These are phyloP conservation scores for Nannochloropsis gaditana DNA, from an alignment of 108 stramenopile genomes.

Conservation along the genomic window DNA sequence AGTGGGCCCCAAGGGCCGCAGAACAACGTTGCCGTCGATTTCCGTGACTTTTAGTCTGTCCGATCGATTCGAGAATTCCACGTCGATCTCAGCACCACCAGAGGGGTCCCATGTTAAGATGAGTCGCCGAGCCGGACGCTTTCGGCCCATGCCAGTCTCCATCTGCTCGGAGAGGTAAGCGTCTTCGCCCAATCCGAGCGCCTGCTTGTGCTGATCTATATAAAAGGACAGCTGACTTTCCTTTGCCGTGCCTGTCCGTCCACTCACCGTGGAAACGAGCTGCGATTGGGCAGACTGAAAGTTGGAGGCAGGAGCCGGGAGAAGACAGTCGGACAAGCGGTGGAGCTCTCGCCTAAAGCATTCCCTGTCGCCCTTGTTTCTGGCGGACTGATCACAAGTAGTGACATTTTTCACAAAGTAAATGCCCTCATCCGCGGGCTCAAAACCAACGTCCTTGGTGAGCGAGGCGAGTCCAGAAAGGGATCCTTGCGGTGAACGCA, in stretches of 20 bases:
- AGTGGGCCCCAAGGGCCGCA: background rate
- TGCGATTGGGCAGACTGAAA: background rate
- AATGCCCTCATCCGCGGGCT: constrained; percentile 1
- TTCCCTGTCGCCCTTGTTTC: background rate
- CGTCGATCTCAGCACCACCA: background rate
- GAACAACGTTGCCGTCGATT: background rate
- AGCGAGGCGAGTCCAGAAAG: background rate
- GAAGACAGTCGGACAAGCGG: background rate
- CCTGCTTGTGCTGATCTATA: background rate
- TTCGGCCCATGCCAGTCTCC: background rate
- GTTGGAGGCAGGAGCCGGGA: background rate
- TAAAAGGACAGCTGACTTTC: background rate
- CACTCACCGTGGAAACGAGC: background rate
- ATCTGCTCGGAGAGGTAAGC: background rate
- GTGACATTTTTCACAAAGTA: constrained; percentile 2
- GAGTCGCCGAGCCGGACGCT: background rate
- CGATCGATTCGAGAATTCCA: background rate
- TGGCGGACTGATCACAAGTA: background rate
- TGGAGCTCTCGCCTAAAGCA: background rate
- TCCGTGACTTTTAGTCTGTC: background rate
- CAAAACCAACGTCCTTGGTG: background rate
- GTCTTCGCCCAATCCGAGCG: background rate
- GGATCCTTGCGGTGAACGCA: background rate
- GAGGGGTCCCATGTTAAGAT: background rate
- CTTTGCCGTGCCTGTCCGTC: background rate